Base-by-base conservation (phyloP, 2,329 filamentous ascomycete genomes). In the Pseudopyricularia cyperi region DNA sequence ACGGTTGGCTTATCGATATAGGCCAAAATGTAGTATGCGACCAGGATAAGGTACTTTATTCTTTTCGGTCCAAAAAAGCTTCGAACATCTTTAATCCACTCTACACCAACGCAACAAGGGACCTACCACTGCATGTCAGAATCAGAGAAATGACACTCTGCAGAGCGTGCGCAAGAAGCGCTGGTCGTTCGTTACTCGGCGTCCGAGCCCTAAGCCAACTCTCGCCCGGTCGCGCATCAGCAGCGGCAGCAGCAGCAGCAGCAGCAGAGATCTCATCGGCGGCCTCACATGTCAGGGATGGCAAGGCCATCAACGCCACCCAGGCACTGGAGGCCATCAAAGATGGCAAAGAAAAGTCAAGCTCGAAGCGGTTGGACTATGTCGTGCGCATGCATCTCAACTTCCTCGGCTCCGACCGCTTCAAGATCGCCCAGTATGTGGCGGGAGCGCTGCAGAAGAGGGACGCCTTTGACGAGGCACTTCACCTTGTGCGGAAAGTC, bases 351-450 rank as follows among this genome's bases (percentile, higher is more conserved):
- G 24, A 44, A 14, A 7, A 17, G 19, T 6, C 39, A 24, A 5
- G 14, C 24, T 22, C 19, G 14, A 44, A 26, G 24, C 22, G 22
- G 11, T 56, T 69, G 14, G 61, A 69, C 52, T 65, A 66, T 51
- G 65, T 63, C 15, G 69, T 72, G 9, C 49, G 32, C 35, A 76
- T 73, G 59, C 80, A 89, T 57, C 62, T 89, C 51, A 64, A 74
- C 47, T 80, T 77, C 65, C 64, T 88, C 17, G 22, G 24, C 53
- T 66, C 73, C 17, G 89, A 96, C 63, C 86, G 87, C 1, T 72
- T 83, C 56, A 82, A 84, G 59, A 76, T 97, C 54, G 83, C 81
- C 37, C 70, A 83, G 35, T 80, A 84, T 51, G 81, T 95, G 42
- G 71, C 71, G 51, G 70, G 72, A 49, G 71, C 80, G 17, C 70